Evolutionary conservation across 768 basidiomycete species (phyloP).

Genomic region (Amanita pallidorosea): DNA sequence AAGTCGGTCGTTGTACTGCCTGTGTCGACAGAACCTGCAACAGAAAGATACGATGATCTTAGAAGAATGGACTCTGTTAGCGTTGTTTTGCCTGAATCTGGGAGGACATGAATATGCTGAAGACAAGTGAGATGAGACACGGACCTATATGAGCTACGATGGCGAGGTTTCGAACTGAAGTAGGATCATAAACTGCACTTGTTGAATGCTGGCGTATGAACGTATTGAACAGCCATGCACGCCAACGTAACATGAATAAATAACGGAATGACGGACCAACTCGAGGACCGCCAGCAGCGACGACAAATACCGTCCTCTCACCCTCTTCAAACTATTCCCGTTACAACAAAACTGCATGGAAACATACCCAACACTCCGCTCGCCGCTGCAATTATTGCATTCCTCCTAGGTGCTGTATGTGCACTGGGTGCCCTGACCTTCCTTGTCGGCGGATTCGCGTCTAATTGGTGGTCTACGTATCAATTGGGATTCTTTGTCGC

Average conservation of each 20-base stretch:
- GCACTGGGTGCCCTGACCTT: slow-evolving; percentile 44
- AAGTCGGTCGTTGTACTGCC: slow-evolving; percentile 91
- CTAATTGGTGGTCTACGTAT: slow-evolving; percentile 54
- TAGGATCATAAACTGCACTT: slow-evolving; percentile 22
- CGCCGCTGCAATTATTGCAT: slow-evolving; percentile 66
- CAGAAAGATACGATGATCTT: slow-evolving; percentile 59
- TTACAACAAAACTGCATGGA: slow-evolving; percentile 30
- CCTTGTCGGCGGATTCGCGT: slow-evolving; percentile 29
- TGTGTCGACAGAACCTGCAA: slow-evolving; percentile 77
- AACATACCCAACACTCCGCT: slow-evolving; percentile 87
- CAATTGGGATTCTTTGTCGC: slow-evolving; percentile 79
- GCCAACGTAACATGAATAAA: slow-evolving; percentile 10
- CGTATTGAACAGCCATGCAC: neutral
- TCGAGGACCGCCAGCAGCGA: slow-evolving; percentile 11
- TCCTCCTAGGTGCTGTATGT: slow-evolving; percentile 72
- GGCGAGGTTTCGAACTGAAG: slow-evolving; percentile 64
- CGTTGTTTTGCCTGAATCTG: slow-evolving; percentile 87
- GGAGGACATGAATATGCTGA: neutral
- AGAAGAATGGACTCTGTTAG: slow-evolving; percentile 81
- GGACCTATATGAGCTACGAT: slow-evolving; percentile 84
- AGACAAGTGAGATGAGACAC: slow-evolving; percentile 11
- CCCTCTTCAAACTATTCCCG: slow-evolving; percentile 48
- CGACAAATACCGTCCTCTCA: slow-evolving; percentile 21
- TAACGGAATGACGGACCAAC: neutral
- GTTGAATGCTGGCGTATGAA: slow-evolving; percentile 19